Percentiles rank a stretch among this genome's conserved stretches.
phyloP scores from a whole-genome alignment of 2,329 filamentous ascomycete genomes.

The Fusarium sublunatum region DNA sequence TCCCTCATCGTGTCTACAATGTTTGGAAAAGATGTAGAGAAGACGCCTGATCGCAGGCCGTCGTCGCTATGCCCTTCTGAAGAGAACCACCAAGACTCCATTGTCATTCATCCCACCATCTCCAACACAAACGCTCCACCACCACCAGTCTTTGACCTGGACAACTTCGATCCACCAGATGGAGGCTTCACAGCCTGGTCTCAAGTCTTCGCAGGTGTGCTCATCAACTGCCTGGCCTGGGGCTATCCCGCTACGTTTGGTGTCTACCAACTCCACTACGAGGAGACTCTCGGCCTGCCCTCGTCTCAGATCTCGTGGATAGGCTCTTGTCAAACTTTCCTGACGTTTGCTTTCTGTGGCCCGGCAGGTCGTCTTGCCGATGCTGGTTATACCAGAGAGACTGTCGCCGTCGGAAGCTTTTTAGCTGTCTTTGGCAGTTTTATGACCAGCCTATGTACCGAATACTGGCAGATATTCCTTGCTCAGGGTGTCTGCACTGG shows the following conservation, averaged over 20 bases:
- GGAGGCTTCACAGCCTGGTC: slow-evolving; percentile 62
- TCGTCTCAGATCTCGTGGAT: slow-evolving; percentile 57
- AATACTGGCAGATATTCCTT: slow-evolving; percentile 66
- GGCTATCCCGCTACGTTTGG: slow-evolving; percentile 62
- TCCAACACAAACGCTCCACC: slow-evolving; percentile 45
- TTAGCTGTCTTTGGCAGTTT: slow-evolving; percentile 61
- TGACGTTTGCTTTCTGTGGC: slow-evolving; percentile 61
- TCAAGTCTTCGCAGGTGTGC: slow-evolving; percentile 60
- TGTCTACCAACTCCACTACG: slow-evolving; percentile 65
- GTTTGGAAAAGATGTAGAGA: slow-evolving; percentile 39
- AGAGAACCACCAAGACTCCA: slow-evolving; percentile 3
- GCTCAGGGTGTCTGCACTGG: slow-evolving; percentile 65
- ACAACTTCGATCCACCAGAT: slow-evolving; percentile 52
- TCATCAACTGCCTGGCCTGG: slow-evolving; percentile 63
- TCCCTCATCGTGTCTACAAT: slow-evolving; percentile 27
- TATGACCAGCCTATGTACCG: slow-evolving; percentile 57
- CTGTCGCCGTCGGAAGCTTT: slow-evolving; percentile 55
- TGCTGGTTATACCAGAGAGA: slow-evolving; percentile 59
- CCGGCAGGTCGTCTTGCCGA: slow-evolving; percentile 62
- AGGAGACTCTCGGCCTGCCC: slow-evolving; percentile 50
- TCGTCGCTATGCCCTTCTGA: slow-evolving; percentile 12
- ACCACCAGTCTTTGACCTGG: slow-evolving; percentile 31
- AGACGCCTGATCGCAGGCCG: slow-evolving; percentile 17
- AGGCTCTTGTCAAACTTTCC: slow-evolving; percentile 62
- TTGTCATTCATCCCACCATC: slow-evolving; percentile 35